These are phyloP conservation scores for Tolypocladium tundrense DNA, from an alignment of 2,329 filamentous ascomycete genomes.

Conservation along the genomic window DNA sequence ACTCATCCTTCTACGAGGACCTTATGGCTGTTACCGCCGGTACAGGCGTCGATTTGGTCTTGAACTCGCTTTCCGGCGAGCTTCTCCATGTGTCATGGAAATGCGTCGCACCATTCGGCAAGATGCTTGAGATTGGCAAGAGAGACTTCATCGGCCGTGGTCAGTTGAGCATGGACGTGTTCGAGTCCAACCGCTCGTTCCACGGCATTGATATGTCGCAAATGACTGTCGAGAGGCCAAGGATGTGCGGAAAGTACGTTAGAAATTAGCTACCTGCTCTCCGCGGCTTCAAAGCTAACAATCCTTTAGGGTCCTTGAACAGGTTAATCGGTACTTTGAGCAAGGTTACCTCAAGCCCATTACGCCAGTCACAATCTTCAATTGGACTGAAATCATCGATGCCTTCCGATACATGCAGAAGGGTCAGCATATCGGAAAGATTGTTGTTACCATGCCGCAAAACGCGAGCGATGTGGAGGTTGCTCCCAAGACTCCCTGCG, in stretches of 20 bases:
- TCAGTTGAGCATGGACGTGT: slow-evolving; percentile 31
- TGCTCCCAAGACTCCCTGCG: neutral
- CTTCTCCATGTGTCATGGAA: slow-evolving; percentile 20
- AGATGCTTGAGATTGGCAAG: slow-evolving; percentile 23
- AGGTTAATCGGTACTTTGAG: neutral
- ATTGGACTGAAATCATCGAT: slow-evolving; percentile 3
- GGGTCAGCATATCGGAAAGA: slow-evolving; percentile 12
- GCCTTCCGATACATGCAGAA: slow-evolving; percentile 12
- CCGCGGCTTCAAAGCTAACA: neutral
- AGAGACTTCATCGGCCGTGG: slow-evolving; percentile 22
- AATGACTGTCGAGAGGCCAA: slow-evolving; percentile 5
- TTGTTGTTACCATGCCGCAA: slow-evolving; percentile 6
- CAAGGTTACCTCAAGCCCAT: slow-evolving; percentile 4
- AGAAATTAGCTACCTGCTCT: neutral
- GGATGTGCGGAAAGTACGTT: neutral
- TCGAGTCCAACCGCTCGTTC: slow-evolving; percentile 22
- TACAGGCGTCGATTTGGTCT: slow-evolving; percentile 24
- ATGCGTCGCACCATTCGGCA: slow-evolving; percentile 22
- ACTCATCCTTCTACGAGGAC: slow-evolving; percentile 16
- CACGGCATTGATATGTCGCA: slow-evolving; percentile 15
- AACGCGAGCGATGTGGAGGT: neutral
- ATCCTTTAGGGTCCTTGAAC: neutral
- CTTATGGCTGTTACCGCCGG: slow-evolving; percentile 16
- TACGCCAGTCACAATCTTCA: neutral
- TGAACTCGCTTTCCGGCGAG: slow-evolving; percentile 24